Base-by-base conservation (phyloP, 441 rosid species). In the Pelargonium cotyledonis region DNA sequence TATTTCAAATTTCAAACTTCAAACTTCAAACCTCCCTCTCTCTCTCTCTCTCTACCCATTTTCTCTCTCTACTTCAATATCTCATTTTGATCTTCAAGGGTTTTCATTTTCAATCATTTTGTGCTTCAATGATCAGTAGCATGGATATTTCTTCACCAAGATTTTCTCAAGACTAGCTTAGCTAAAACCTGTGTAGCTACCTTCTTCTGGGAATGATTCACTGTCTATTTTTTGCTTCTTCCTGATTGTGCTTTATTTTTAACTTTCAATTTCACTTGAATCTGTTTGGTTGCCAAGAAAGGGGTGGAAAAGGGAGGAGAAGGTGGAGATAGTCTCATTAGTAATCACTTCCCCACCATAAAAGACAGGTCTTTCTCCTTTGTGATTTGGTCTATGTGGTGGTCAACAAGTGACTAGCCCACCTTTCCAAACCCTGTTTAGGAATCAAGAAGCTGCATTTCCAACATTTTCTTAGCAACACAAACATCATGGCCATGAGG, bases 21-120 rank as follows among this genome's bases (percentile, higher is more conserved):
- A n/a, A n/a, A 85, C 73, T 80, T 82, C 66, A 63, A 63, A 68
- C 40, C 55, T 15, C 70, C 8, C 66, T 44, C 38, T 46, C 69
- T 73, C 63, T 5, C 9, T 5, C 49, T 44, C 49, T 44, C 49
- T 44, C 9, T 8, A 44, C 49, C 49, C 49, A 44, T 15, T 67
- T 16, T 26, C 70, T 65, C 65, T 71, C 14, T 65, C 38, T 40
- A 14, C 69, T 44, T 65, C 44, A n/a, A 14, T 51, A 21, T 43
- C 14, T 14, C 15, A n/a, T 15, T 18, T 19, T 14, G 41, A 12
- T 57, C 64, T 65, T 14, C 18, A 46, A 19, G 9, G 63, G 44
- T 15, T 38, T 16, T 43, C 6, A 31, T 8, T 65, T 58, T 63
- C 68, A 66, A 47, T 71, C 67, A 71, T 65, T 65, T 66, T 49